Evolutionary conservation across 257 asterid species (phyloP), one percentile per base, ranked within the genome.

Genomic region (Nicotiana undulata): DNA sequence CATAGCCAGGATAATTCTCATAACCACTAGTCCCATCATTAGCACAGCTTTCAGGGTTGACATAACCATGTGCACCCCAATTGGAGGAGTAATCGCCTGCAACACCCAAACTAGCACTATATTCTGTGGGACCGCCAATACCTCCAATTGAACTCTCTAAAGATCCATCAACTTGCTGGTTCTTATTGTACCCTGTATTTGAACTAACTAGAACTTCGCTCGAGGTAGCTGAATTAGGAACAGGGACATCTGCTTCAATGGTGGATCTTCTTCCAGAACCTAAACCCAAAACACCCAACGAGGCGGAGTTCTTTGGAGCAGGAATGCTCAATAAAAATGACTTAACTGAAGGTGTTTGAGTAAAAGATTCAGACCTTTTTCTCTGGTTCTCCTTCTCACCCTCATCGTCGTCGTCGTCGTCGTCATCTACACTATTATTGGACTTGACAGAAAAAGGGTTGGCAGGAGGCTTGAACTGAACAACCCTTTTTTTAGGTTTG

Each of bases 401-500:
- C 77, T 93, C 94, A 8, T 81, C 91, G 18, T 89, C 94, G 0
- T 86, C 92, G 7, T 88, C 91, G 11, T 86, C 87, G 4, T 82
- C 86, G 4, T 83, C 85, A 24, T 80, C 85, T 17, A 78, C 80
- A 64, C 74, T 37, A 13, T 53, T 26, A 26, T 40, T 40, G 3
- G 63, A 81, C 15, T 79, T 60, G 52, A 65, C 63, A 15, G 83
- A 24, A 60, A 65, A 81, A 6, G 85, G 68, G 81, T 85, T 88
- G n/a, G 84, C 13, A 5, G 97, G 93, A 72, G 97, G 98, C 89
- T 87, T 89, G 74, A 95, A 92, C 56, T 90, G 94, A 80, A 95
- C 97, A 55, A 93, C 92, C 87, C 67, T 92, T 85, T 66, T 92
- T 85, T 87, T 93, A 1, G 89, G 60, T 34, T 82, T 64, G 10